Evolutionary conservation across 2,329 filamentous ascomycete genomes (phyloP).

Genomic region (Aspergillus sp.): DNA sequence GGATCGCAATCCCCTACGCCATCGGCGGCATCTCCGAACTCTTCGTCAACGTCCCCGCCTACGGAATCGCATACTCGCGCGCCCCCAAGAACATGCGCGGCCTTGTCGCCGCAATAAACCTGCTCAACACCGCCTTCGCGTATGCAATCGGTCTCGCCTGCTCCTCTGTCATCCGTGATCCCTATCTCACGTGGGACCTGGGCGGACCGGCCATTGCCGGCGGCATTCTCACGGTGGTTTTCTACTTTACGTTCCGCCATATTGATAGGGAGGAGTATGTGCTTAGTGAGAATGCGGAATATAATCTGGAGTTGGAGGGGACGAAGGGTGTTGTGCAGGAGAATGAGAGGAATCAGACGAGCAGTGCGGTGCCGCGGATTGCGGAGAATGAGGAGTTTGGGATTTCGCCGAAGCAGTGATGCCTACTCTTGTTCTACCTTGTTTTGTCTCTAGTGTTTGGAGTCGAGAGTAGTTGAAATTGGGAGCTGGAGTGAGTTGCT

Average conservation of each 20-base stretch:
- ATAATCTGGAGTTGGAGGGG: not conserved
- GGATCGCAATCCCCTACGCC: slow-evolving; percentile 11
- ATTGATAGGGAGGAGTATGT: slow-evolving; percentile 53
- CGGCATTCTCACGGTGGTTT: slow-evolving; percentile 48
- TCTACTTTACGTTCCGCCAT: slow-evolving; percentile 48
- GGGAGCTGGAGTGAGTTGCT: not conserved
- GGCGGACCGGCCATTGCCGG: slow-evolving; percentile 51
- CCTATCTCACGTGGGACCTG: slow-evolving; percentile 51
- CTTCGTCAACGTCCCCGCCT: slow-evolving; percentile 47
- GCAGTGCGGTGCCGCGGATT: not conserved
- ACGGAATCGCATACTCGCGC: slow-evolving; percentile 47
- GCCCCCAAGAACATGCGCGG: slow-evolving; percentile 45
- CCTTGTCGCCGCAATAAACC: slow-evolving; percentile 42
- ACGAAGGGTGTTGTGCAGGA: not conserved
- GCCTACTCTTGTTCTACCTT: not conserved
- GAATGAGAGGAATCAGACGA: not conserved
- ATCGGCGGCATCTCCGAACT: slow-evolving; percentile 39
- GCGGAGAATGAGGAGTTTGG: not conserved
- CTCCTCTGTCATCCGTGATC: slow-evolving; percentile 47
- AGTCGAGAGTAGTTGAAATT: not conserved
- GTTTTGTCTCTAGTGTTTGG: not conserved
- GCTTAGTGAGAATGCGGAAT: slow-evolving; percentile 20
- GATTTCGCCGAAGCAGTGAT: not conserved
- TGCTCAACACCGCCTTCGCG: slow-evolving; percentile 43
- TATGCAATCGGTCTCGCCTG: slow-evolving; percentile 44